Base-by-base conservation (phyloP, 257 asterid species). In the Verbascum thapsus region DNA sequence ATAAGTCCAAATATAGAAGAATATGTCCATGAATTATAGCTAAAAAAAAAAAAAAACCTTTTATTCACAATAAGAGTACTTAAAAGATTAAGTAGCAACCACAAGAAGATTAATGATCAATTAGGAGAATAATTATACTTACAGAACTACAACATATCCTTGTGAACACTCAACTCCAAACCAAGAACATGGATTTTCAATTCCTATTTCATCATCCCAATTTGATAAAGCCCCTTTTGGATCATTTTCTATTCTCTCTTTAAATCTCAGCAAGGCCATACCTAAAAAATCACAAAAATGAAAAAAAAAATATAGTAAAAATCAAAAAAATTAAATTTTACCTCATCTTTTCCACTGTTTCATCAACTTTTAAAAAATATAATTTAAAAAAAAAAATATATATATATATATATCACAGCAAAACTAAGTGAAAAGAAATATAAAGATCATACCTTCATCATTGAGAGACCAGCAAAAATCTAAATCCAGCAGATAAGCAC, bases 111-210 rank as follows among this genome's bases (percentile, higher is more conserved):
- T n/a, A 10, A 17, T 1, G 13, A 40, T 32, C 45, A 70, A 16
- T 49, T 19, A 10, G 47, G 5, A n/a, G 57, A 49, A 22, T 26
- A 11, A 54, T n/a, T 13, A 20, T 69, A 83, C 96, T 87, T 79
- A 89, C 99, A 89, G 53, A 59, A 76, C 75, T 19, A 83, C 88
- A 70, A 82, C 95, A 70, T 62, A 56, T 64, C 85, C 91, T 60
- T 72, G 51, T 37, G 78, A 78, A 73, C 97, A 92, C 63, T 78
- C 86, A 74, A 92, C 75, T 42, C 97, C 96, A 74, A 68, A 76
- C 95, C 96, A 92, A 61, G 74, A 78, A 79, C 96, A 92, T 0
- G 91, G 94, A 67, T 74, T 76, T 53, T 74, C 84, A 20, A 74
- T 78, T 61, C 85, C 94, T 34, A 60, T 61, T 63, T 81, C 88